Evolutionary conservation across 2,329 filamentous ascomycete species (phyloP).

Genomic region (Cladosporium sp.): DNA sequence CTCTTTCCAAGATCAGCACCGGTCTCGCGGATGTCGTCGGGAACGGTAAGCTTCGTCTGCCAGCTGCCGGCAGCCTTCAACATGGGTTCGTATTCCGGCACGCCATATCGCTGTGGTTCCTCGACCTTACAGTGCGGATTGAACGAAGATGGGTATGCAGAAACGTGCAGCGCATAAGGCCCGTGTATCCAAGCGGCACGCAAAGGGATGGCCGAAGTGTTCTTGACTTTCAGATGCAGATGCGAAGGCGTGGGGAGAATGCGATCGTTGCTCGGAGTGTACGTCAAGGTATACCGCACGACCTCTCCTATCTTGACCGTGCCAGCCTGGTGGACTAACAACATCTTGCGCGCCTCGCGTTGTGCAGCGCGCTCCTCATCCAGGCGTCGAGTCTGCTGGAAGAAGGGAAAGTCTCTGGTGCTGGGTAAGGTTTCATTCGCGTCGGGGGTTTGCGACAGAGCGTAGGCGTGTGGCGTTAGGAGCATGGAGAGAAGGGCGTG

Average conservation of each 20-base stretch:
- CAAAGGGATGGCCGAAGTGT: conserved; percentile 82
- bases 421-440: background rate
- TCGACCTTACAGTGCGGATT: conserved; percentile 75
- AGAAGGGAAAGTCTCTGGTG: conserved; percentile 5
- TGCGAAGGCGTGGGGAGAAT: conserved; percentile 79
- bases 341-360: conserved; percentile 51
- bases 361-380: conserved; percentile 2
- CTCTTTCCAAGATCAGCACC: conserved; percentile 41
- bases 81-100: conserved; percentile 91
- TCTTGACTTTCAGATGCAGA: conserved; percentile 83
- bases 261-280: conserved; percentile 81
- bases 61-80: conserved; percentile 89
- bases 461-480: conserved; percentile 6
- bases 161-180: conserved; percentile 83
- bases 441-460: conserved; percentile 3
- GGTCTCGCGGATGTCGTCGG: conserved; percentile 67
- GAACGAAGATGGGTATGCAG: conserved; percentile 79
- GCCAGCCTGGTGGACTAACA: conserved; percentile 85
- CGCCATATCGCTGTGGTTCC: conserved; percentile 52
- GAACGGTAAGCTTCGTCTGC: conserved; percentile 73
- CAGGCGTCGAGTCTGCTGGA: conserved; percentile 7
- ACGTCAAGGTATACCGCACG: conserved; percentile 83
- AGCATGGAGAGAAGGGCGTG: conserved; percentile 1
- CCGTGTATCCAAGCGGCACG: conserved; percentile 95
- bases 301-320: conserved; percentile 93